Conservation (phyloP, 1,139 yeast species). For the Candida pseudoviswanathii region DNA sequence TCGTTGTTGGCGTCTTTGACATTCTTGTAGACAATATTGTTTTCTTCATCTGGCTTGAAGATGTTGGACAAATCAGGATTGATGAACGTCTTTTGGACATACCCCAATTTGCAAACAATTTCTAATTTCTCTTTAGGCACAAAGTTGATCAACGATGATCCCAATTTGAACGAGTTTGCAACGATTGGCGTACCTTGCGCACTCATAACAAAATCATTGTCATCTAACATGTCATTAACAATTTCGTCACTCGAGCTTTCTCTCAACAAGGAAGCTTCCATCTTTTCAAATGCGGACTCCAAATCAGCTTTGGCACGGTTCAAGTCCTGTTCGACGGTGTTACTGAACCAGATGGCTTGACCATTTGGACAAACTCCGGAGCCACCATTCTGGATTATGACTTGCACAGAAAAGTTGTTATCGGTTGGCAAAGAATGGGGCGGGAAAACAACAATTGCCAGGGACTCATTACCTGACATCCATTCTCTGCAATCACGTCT, state of each 20-base stretch:
- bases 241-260: constrained; percentile 55
- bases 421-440: constrained; percentile 72
- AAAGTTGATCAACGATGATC: constrained; percentile 80
- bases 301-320: constrained; percentile 72
- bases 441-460: constrained; percentile 93
- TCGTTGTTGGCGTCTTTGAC: constrained; percentile 40
- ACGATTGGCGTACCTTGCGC: constrained; percentile 63
- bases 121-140: constrained; percentile 81
- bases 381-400: constrained; percentile 83
- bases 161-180: constrained; percentile 79
- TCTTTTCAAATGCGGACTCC: constrained; percentile 75
- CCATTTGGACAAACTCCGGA: constrained; percentile 89
- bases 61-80: constrained; percentile 45
- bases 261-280: constrained; percentile 78
- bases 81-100: constrained; percentile 68
- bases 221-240: constrained; percentile 44
- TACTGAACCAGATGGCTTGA: constrained; percentile 87
- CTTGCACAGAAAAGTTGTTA: constrained; percentile 79
- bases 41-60: constrained; percentile 32
- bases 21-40: constrained; percentile 35
- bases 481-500: constrained; percentile 88
- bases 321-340: constrained; percentile 71
- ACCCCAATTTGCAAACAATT: constrained; percentile 76
- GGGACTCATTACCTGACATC: constrained; percentile 75
- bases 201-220: constrained; percentile 55